A percentile compares a stretch with the other conserved stretches of the same genome.
Conservation (phyloP, 345 rosid genomes). For the Arabidopsis suecica region DNA sequence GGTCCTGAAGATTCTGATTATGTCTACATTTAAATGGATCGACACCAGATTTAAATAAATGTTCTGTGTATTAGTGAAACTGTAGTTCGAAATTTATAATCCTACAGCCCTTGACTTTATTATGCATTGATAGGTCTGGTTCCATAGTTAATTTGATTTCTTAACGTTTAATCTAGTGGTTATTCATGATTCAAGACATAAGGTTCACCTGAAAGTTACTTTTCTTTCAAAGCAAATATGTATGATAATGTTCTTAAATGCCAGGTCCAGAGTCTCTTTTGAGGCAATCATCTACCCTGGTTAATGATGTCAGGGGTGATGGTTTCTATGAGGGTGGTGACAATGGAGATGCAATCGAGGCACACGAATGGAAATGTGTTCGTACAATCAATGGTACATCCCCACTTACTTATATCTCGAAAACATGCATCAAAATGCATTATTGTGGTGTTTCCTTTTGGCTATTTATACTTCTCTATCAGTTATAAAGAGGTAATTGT, state of each 20-base stretch:
- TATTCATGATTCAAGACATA: conserved; percentile 26
- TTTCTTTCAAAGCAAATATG: conserved; percentile 21
- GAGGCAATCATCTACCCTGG: conserved; percentile 70
- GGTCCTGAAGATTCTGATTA: conserved; percentile 15
- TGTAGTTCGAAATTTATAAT: not conserved
- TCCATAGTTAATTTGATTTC: not conserved
- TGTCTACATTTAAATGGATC: conserved; percentile 12
- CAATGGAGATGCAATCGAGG: conserved; percentile 84
- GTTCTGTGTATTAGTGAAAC: not conserved
- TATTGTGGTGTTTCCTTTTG: conserved; percentile 12
- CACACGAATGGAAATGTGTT: conserved; percentile 91
- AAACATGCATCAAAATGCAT: not conserved
- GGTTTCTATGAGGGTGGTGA: conserved; percentile 73
- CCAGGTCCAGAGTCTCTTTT: conserved; percentile 89
- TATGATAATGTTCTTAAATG: conserved; percentile 36
- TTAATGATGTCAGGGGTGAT: conserved; percentile 46
- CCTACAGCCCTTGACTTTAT: conserved; percentile 8
- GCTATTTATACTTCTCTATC: conserved; percentile 6
- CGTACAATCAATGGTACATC: conserved; percentile 75
- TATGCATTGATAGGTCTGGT: conserved; percentile 8
- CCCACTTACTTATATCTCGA: conserved; percentile 2
- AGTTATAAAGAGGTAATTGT: conserved; percentile 3
- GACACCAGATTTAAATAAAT: not conserved
- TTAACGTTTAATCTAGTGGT: conserved; percentile 10
- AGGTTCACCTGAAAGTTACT: conserved; percentile 3